Conservation (phyloP, 1,139 yeast species). For the Diutina scorzettiae region DNA sequence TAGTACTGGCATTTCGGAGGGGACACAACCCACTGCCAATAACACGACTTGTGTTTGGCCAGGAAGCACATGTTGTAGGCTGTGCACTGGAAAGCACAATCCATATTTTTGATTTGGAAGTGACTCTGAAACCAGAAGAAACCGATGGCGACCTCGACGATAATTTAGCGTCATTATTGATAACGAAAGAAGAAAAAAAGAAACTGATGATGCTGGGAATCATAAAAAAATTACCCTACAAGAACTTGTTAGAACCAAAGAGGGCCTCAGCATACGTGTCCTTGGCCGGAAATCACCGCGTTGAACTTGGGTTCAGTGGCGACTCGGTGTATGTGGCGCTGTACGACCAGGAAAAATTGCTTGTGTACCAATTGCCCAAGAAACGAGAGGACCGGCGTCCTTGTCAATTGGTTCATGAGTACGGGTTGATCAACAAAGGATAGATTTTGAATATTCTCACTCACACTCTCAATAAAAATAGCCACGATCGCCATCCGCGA, state of each 20-base stretch:
- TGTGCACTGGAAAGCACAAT: slow-evolving; percentile 5
- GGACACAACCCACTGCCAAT: slow-evolving; percentile 1
- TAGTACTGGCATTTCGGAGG: background rate
- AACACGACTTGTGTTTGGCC: background rate
- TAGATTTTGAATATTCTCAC: background rate
- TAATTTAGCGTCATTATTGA: slow-evolving; percentile 28
- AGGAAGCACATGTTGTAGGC: background rate
- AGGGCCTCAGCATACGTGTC: slow-evolving; percentile 33
- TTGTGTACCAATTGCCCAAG: slow-evolving; percentile 27
- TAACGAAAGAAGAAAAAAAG: slow-evolving; percentile 10
- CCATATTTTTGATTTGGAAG: background rate
- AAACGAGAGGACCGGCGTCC: slow-evolving; percentile 19
- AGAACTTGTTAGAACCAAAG: slow-evolving; percentile 30
- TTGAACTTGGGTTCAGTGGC: slow-evolving; percentile 30
- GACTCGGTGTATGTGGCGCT: slow-evolving; percentile 24
- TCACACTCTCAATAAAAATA: background rate
- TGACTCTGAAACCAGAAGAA: background rate
- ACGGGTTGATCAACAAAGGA: slow-evolving; percentile 7
- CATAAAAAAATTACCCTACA: slow-evolving; percentile 30
- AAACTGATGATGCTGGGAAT: slow-evolving; percentile 15
- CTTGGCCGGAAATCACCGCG: slow-evolving; percentile 22
- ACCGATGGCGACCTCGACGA: slow-evolving; percentile 21
- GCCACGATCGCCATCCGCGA: background rate
- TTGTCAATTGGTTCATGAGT: slow-evolving; percentile 16
- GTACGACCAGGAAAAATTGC: slow-evolving; percentile 27